Percentiles rank a stretch among this genome's conserved stretches.
Evolutionary conservation across 352 stramenopile genomes (phyloP).

Genomic region (Phytophthora foliorum): DNA sequence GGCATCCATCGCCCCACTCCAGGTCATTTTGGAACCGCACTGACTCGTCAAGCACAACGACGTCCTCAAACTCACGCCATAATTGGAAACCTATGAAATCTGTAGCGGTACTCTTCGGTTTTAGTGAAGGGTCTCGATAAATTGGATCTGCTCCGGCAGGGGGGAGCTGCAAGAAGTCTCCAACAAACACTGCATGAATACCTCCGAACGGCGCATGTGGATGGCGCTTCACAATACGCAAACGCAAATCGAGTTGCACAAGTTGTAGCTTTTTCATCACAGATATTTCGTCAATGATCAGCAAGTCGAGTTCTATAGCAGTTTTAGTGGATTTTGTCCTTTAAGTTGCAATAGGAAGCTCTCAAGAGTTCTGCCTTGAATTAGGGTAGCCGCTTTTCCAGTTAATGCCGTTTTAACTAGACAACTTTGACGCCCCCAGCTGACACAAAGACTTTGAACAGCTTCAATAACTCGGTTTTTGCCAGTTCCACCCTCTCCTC

Average conservation of each 20-base stretch:
- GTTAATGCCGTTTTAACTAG: too few species aligned
- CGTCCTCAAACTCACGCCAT: not conserved
- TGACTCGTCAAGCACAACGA: slow-evolving; percentile 1
- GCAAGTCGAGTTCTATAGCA: not conserved
- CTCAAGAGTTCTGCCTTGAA: too few species aligned
- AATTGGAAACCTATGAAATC: not conserved
- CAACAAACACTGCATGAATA: not conserved
- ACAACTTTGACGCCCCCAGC: too few species aligned
- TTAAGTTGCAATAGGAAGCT: too few species aligned
- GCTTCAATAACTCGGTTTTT: too few species aligned
- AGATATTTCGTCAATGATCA: not conserved
- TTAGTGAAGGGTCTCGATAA: not conserved
- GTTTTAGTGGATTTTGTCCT: too few species aligned
- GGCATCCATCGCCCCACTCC: not conserved
- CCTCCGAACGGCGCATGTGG: not conserved
- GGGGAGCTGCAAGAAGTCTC: not conserved
- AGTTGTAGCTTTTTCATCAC: not conserved
- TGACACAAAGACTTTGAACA: too few species aligned
- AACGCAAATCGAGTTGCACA: not conserved
- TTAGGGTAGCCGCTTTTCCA: too few species aligned
- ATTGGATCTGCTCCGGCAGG: not conserved
- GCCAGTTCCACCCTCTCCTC: too few species aligned
- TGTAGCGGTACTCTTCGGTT: not conserved
- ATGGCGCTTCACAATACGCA: not conserved
- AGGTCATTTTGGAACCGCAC: not conserved